Evolutionary conservation across 2,329 filamentous ascomycete genomes (phyloP), one percentile per base, ranked within the genome.

Genomic region (Claviceps sp.): DNA sequence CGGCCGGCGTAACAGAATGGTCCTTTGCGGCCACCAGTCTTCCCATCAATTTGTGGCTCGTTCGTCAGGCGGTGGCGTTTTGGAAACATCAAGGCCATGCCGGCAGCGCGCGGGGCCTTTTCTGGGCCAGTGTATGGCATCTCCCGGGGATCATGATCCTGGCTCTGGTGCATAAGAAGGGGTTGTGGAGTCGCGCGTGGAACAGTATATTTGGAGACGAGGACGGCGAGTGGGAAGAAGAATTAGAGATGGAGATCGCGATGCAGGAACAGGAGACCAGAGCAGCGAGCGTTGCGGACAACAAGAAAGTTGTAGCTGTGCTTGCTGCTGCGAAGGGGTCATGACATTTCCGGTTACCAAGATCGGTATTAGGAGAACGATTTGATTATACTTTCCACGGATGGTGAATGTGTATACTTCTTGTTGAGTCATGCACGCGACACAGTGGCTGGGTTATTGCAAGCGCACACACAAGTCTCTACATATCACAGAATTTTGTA

Each of bases 71-170:
- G 0, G 79, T 87, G 60, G 74, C 76, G 40, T 96, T 97, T 70
- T 95, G 86, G 84, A 79, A 77, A 56, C 72, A 79, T 30, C 80
- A 88, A 61, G 91, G 91, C 13, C 78, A 84, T 55, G 82, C 84
- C 59, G 90, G 90, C 2, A 88, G 79, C 18, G 90, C 93, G 2
- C 78, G 88, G 52, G 84, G 85, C 0, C 68, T 98, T 50, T 98
- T 98, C 67, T 98, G 93, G 93, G 90, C 93, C 1, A 95, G 88
- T 65, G 88, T 98, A 9, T 97, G 91, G 93, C 90, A 96, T 70
- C 67, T 98, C 47, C 93, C 93, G 0, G 85, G 85, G 26, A 77
- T 97, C 43, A 81, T 98, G 75, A 88, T 96, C 47, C 72, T 96
- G 55, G 91, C 89, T 2, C 84, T 97, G 67, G 79, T 86, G 52